These are phyloP conservation scores for Cryptosporidium ubiquitum DNA, from an alignment of 169 alveolate species.

Conservation along the genomic window DNA sequence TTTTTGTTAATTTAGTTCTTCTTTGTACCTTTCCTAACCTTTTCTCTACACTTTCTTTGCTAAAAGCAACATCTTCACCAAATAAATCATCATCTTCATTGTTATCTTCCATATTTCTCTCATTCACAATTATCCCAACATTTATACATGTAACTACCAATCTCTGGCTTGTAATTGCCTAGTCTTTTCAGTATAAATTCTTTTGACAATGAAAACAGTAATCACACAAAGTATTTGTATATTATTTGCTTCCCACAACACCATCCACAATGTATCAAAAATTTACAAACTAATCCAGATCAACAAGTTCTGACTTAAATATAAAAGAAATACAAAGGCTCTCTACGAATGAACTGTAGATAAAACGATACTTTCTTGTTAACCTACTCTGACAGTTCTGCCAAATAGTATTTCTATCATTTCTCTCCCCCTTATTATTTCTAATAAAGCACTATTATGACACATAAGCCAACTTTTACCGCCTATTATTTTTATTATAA, in stretches of 20 bases:
- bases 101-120: neutral
- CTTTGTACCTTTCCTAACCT: constrained; percentile 4
- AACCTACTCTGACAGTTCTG: neutral
- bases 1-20: neutral
- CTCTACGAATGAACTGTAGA: neutral
- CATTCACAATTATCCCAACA: neutral
- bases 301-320: neutral
- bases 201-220: too few relatives aligned
- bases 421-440: neutral
- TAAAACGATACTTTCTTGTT: neutral
- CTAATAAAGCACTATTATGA: neutral
- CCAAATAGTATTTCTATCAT: neutral
- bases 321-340: neutral
- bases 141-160: neutral
- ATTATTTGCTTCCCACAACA: neutral
- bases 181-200: neutral
- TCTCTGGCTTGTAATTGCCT: neutral
- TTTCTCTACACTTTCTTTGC: constrained; percentile 31
- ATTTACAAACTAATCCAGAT: neutral
- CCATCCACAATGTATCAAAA: neutral
- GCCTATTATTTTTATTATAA: neutral
- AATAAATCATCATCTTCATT: constrained; percentile 23
- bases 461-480: neutral
- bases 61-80: constrained; percentile 51
- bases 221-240: neutral